Percentiles rank a stretch among this genome's conserved stretches.
Evolutionary conservation across 1,284 basidiomycete species (phyloP).

Genomic region (Marasmius sp.): DNA sequence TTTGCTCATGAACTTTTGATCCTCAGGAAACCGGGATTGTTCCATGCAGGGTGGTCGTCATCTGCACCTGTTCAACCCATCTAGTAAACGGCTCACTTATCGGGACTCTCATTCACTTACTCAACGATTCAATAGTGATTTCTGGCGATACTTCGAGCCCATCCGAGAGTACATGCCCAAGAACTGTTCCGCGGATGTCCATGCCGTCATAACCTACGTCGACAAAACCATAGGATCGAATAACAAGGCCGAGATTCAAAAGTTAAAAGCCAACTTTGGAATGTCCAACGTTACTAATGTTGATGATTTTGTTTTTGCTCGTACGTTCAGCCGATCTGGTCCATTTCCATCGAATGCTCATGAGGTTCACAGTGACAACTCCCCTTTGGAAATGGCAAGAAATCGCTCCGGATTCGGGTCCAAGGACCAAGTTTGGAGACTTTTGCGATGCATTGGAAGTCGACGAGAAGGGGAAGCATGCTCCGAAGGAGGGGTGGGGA

Average conservation of each 20-base stretch:
- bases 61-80: slow-evolving; percentile 73
- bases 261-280: slow-evolving; percentile 58
- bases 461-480: slow-evolving; percentile 50
- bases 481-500: slow-evolving; percentile 60
- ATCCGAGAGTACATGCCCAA: slow-evolving; percentile 66
- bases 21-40: slow-evolving; percentile 63
- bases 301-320: slow-evolving; percentile 59
- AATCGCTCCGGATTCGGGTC: slow-evolving; percentile 48
- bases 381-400: slow-evolving; percentile 66
- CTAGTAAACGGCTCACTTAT: too few species aligned
- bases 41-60: slow-evolving; percentile 68
- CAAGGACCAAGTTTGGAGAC: slow-evolving; percentile 51
- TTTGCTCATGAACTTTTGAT: too few species aligned
- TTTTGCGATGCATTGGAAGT: slow-evolving; percentile 78
- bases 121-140: too few species aligned
- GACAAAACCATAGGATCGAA: slow-evolving; percentile 53
- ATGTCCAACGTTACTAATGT: slow-evolving; percentile 55
- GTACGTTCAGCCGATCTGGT: too few species aligned
- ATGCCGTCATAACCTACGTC: slow-evolving; percentile 62
- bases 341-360: too few species aligned
- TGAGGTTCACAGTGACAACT: slow-evolving; percentile 46
- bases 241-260: slow-evolving; percentile 44
- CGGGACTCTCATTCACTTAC: too few species aligned
- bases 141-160: slow-evolving; percentile 75
- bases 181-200: slow-evolving; percentile 72